Conservation (phyloP, 768 basidiomycete genomes). For the Tulasnella sp. region DNA sequence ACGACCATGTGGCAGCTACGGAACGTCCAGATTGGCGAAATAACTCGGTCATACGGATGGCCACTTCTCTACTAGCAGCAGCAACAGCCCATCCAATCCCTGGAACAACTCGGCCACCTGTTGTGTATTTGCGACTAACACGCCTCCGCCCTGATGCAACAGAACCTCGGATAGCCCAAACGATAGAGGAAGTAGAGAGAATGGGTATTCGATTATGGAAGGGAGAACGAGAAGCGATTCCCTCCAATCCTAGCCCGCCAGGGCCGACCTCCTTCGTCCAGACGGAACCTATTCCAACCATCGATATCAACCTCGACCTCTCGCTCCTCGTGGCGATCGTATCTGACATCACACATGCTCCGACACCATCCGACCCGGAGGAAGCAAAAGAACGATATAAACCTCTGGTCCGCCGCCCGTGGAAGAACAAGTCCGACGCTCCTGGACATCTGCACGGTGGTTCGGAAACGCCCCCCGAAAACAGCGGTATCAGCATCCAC, state of each 20-base stretch:
- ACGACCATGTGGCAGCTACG: conserved; percentile 31
- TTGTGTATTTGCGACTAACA: conserved; percentile 57
- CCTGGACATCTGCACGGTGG: background rate
- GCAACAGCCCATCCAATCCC: conserved; percentile 48
- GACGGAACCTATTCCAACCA: conserved; percentile 40
- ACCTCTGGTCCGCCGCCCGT: conserved; percentile 43
- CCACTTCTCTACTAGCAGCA: conserved; percentile 55
- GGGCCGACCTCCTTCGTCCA: conserved; percentile 10
- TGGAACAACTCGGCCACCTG: conserved; percentile 30
- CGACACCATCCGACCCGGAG: conserved; percentile 47
- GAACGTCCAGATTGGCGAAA: background rate
- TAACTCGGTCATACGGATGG: conserved; percentile 67
- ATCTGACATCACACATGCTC: conserved; percentile 71
- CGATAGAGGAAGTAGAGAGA: conserved; percentile 45
- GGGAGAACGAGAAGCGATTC: conserved; percentile 41
- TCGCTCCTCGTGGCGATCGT: conserved; percentile 78
- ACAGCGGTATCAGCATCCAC: conserved; percentile 36
- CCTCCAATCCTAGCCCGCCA: conserved; percentile 4
- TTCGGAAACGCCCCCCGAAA: background rate
- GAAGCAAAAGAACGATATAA: conserved; percentile 60
- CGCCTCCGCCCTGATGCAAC: conserved; percentile 37
- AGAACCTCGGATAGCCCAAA: conserved; percentile 54
- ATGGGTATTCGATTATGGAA: conserved; percentile 63
- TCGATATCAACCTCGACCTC: conserved; percentile 68
- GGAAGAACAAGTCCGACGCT: conserved; percentile 40